Base-by-base conservation (phyloP, 1,139 yeast species). In the Blastobotrys proliferans region DNA sequence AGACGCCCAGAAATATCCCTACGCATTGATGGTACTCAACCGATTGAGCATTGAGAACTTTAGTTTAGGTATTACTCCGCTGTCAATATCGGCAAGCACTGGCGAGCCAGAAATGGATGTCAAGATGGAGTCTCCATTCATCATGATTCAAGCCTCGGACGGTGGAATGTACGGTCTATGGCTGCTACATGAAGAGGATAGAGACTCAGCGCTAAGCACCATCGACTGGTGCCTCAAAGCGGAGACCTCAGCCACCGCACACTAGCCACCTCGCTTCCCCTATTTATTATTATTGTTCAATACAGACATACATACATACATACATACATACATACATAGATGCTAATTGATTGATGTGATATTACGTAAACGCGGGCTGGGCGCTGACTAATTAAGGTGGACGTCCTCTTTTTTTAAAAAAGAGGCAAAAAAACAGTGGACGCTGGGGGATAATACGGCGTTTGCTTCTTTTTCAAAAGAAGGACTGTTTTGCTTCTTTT, bases 131-230 rank as follows among this genome's bases (percentile, higher is more conserved):
- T 94, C 83, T 51, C 83, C 83, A 39, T 74, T 88, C 56, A 79
- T 90, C 40, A 88, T 90, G 58, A 77, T 88, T 4, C 83, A 83
- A 61, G 83, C 82, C 51, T 67, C 83, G 34, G 70, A 79, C 43
- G 94, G 87, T 10, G 87, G 82, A 38, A 84, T 88, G 44, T 88
- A 78, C 60, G 97, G 97, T 1, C 69, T 90, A 45, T 90, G 97
- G 97, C 74, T 88, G 18, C 88, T 84, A 60, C 80, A 84, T 49
- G 84, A 79, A 44, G 76, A 72, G 3, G 96, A 88, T 56, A 70
- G 96, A 54, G 73, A 73, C 39, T 74, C 77, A 52, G 69, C 85
- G 36, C 74, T 69, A 54, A 74, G 76, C 57, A 67, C 84, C 44
- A 64, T 86, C 30, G 76, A 79, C 45, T 79, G 72, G 60, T 62